phyloP scores from a whole-genome alignment of 306 rosid genomes.

The Cyclanthera cordifolia region DNA sequence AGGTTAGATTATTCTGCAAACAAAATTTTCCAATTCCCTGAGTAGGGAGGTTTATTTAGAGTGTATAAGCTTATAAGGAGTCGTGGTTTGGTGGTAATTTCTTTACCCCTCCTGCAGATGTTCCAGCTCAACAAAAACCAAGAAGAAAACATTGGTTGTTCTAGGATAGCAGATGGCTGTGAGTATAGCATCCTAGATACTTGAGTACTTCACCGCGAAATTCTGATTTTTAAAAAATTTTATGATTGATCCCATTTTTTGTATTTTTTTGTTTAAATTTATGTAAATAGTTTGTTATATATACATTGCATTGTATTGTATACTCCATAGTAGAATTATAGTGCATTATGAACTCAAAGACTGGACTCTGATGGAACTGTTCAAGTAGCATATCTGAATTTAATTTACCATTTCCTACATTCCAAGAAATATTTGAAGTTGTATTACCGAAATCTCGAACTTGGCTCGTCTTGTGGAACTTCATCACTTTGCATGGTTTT shows the following conservation, averaged over 20 bases:
- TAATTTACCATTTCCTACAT: background rate
- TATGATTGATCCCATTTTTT: background rate
- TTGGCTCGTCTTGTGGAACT: background rate
- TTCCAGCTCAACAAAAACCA: constrained; percentile 48
- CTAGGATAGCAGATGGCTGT: constrained; percentile 21
- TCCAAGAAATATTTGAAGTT: background rate
- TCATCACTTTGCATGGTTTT: constrained; percentile 2
- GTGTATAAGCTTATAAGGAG: background rate
- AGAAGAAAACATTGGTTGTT: constrained; percentile 80
- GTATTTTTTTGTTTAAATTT: too few species aligned
- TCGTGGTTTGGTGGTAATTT: constrained; percentile 1
- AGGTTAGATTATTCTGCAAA: constrained; percentile 27
- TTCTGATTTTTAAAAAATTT: background rate
- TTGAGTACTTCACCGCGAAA: constrained; percentile 12
- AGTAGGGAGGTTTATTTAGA: background rate
- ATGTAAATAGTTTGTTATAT: background rate
- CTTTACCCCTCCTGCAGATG: constrained; percentile 33
- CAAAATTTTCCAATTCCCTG: background rate
- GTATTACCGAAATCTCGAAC: background rate
- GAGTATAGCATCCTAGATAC: background rate
- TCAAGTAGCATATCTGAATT: background rate
- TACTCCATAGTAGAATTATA: background rate
- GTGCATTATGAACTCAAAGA: background rate
- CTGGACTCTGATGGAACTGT: too few species aligned
- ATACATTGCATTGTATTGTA: background rate